Evolutionary conservation across 2,329 filamentous ascomycete genomes (phyloP).

Genomic region (Achaetomium macrosporum): DNA sequence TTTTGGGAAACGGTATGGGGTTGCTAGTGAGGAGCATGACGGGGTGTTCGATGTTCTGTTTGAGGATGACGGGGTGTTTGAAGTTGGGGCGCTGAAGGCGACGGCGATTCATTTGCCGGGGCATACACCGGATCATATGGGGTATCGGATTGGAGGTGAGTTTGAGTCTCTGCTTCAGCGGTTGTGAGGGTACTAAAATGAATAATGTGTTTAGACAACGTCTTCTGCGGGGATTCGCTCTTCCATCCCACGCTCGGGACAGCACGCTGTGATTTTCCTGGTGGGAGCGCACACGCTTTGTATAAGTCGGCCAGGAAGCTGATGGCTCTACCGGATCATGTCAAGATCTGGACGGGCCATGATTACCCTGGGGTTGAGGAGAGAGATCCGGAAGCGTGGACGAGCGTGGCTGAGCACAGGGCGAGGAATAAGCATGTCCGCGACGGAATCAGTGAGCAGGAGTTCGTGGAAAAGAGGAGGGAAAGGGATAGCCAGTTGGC

Average conservation of each 20-base stretch:
- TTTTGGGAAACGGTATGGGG: constrained; percentile 45
- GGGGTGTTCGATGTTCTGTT: constrained; percentile 48
- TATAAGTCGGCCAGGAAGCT: constrained; percentile 40
- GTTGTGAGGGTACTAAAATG: background rate
- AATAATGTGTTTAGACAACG: constrained; percentile 29
- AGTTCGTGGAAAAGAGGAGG: constrained; percentile 39
- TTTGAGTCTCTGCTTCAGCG: background rate
- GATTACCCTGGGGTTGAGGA: constrained; percentile 44
- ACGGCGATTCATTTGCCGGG: constrained; percentile 51
- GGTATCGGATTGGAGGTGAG: constrained; percentile 48
- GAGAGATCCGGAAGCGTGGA: constrained; percentile 32
- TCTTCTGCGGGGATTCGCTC: constrained; percentile 50
- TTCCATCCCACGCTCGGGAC: constrained; percentile 48
- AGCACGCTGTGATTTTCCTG: constrained; percentile 51
- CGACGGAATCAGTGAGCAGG: constrained; percentile 35
- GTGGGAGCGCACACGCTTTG: constrained; percentile 40
- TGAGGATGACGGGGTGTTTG: constrained; percentile 48
- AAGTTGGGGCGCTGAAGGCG: constrained; percentile 41
- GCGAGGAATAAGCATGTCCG: constrained; percentile 43
- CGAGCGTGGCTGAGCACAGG: constrained; percentile 43
- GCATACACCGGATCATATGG: constrained; percentile 56
- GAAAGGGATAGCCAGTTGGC: constrained; percentile 39
- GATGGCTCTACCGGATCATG: constrained; percentile 36
- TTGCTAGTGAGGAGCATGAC: constrained; percentile 38
- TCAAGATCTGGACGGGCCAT: constrained; percentile 49